These are phyloP conservation scores for Emmonsiellopsis sp. DNA, from an alignment of 2,329 filamentous ascomycete genomes.

Conservation along the genomic window DNA sequence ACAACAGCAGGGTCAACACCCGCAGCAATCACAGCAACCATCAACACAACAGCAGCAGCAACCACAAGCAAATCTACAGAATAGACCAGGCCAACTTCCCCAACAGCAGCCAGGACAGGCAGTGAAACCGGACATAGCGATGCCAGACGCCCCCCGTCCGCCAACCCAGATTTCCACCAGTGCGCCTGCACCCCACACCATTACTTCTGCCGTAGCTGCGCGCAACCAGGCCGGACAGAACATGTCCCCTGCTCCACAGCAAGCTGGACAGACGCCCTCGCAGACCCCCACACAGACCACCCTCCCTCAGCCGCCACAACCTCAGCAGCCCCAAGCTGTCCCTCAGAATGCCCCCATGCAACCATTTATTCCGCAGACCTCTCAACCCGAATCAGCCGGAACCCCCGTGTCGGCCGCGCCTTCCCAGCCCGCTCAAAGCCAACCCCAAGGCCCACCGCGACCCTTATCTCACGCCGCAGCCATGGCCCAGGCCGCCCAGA, in stretches of 20 bases:
- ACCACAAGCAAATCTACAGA: conserved; percentile 3
- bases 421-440: conserved; percentile 19
- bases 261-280: conserved; percentile 24
- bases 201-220: conserved; percentile 40
- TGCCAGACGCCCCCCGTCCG: neutral
- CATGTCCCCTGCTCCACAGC: conserved; percentile 28
- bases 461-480: conserved; percentile 39
- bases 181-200: conserved; percentile 36
- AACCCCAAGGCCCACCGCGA: conserved; percentile 29
- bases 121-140: neutral
- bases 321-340: conserved; percentile 5
- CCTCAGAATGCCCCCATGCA: conserved; percentile 8
- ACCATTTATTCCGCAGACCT: conserved; percentile 23
- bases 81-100: neutral
- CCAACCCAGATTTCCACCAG: conserved; percentile 10
- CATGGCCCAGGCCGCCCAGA: conserved; percentile 36
- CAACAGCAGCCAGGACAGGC: conserved; percentile 12
- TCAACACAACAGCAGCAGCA: conserved; percentile 6
- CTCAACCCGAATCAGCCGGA: conserved; percentile 22
- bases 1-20: conserved; percentile 11
- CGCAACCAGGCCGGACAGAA: conserved; percentile 30
- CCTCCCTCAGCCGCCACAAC: conserved; percentile 13
- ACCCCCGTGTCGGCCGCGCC: conserved; percentile 24
- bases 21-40: conserved; percentile 15
- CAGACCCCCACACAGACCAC: conserved; percentile 22